Base-by-base conservation (phyloP, 2,329 filamentous ascomycete species). In the Monascus ruber region DNA sequence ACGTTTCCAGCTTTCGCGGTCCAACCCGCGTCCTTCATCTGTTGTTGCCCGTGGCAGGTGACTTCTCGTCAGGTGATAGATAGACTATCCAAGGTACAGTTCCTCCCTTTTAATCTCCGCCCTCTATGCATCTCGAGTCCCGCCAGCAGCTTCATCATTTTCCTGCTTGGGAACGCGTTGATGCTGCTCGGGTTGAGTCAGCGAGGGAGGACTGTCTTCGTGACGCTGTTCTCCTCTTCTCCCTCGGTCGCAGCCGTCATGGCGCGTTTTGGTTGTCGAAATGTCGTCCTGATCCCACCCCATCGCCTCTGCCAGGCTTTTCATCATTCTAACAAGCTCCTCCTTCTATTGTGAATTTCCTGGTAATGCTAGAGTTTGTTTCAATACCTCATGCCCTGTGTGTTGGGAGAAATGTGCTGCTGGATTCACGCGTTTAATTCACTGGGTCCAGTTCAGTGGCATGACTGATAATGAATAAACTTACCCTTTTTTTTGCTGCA, bases 31-130 rank as follows among this genome's bases (percentile, higher is more conserved):
- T 51, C 43, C 41, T 42, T 49, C 41, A 34, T 52, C 50, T 62
- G 53, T 59, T 62, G 54, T 59, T 55, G 53, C 56, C 56, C 53
- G 53, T 53, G 54, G 58, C 59, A 62, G 59, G 60, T 64, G 60
- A 64, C 61, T 60, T 64, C 48, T 49, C 58, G 61, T 64, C 61
- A 64, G 60, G 60, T 64, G 61, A 64, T 64, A 63, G 51, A 59
- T 42, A 57, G 50, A 50, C 52, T 52, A 59, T 61, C 54, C 56
- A 60, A 56, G 56, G 55, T 55, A 59, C 52, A 41, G 51, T 44
- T 45, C 46, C 44, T 44, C 46, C 38, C 36, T 24, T 36, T 24
- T 34, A 9, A 25, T 28, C 31, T 24, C 36, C 29, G 7, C 31
- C 35, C 37, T 36, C 25, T 17, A 41, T 41, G 43, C 43, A 41